Evolutionary conservation across 2,329 filamentous ascomycete genomes (phyloP).

Genomic region (Beauveria varroae): DNA sequence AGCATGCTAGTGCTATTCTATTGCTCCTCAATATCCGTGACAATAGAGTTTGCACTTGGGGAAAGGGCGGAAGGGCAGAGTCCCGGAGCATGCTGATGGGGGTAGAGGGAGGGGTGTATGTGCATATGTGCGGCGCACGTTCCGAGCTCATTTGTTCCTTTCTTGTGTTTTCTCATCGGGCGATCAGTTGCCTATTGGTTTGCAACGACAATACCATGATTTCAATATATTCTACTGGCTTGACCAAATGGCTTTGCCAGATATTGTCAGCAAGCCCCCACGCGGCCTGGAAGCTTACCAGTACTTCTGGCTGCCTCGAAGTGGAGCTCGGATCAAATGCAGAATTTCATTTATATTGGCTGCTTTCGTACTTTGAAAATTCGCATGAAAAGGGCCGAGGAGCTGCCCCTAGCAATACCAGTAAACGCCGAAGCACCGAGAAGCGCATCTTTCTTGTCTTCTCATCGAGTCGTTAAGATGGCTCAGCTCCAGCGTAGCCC

Average conservation of each 20-base stretch:
- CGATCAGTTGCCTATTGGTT: neutral
- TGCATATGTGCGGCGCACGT: neutral
- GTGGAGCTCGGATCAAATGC: neutral
- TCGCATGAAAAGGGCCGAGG: neutral
- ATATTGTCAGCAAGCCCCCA: too few relatives aligned
- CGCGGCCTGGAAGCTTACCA: too few relatives aligned
- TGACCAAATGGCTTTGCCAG: too few relatives aligned
- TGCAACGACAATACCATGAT: neutral
- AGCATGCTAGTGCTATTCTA: too few relatives aligned
- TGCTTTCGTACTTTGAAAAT: neutral
- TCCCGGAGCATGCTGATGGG: neutral
- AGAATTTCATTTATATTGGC: conserved; percentile 5
- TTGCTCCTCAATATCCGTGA: neutral
- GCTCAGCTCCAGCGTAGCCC: neutral
- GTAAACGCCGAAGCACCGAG: too few relatives aligned
- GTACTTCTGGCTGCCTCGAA: too few relatives aligned
- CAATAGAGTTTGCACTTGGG: conserved; percentile 7
- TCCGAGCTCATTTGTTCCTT: neutral
- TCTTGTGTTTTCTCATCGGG: too few relatives aligned
- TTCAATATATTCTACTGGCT: neutral
- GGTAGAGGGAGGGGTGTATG: neutral
- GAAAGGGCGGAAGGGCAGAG: neutral
- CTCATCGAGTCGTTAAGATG: neutral
- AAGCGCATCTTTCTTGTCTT: neutral
- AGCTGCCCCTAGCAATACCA: neutral